Conservation (phyloP, 2,329 filamentous ascomycete species). For the Didymella arachidicola region DNA sequence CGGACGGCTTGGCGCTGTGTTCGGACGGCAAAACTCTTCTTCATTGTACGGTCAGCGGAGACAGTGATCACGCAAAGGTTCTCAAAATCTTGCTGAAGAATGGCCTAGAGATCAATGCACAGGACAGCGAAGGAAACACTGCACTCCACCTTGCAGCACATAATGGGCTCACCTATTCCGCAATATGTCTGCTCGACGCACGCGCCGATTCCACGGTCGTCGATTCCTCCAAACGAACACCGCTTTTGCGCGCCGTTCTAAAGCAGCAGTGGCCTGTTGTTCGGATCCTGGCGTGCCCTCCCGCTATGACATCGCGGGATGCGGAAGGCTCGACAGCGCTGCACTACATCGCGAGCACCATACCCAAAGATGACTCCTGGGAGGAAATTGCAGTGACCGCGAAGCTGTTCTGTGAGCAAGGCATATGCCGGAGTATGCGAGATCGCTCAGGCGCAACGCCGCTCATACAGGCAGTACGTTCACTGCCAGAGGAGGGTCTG, state of each 20-base stretch:
- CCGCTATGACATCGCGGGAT: conserved; percentile 45
- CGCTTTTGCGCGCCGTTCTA: conserved; percentile 41
- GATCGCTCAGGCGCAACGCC: conserved; percentile 45
- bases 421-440: conserved; percentile 44
- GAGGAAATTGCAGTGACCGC: conserved; percentile 36
- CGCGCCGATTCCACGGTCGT: conserved; percentile 33
- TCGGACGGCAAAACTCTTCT: conserved; percentile 43
- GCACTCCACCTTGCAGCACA: conserved; percentile 43
- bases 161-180: conserved; percentile 33
- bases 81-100: conserved; percentile 35
- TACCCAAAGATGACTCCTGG: conserved; percentile 37
- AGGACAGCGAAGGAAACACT: conserved; percentile 38
- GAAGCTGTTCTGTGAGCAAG: conserved; percentile 40
- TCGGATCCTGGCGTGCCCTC: conserved; percentile 37
- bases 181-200: conserved; percentile 35
- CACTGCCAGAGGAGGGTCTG: conserved; percentile 40
- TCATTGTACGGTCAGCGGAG: conserved; percentile 35
- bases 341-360: conserved; percentile 40
- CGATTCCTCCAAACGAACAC: conserved; percentile 36
- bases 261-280: conserved; percentile 41
- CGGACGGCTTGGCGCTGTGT: conserved; percentile 32
- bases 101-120: conserved; percentile 32
- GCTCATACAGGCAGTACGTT: conserved; percentile 44
- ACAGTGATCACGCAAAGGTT: conserved; percentile 28
- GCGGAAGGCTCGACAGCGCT: conserved; percentile 42